Base-by-base conservation (phyloP, 2,329 filamentous ascomycete species). In the Biscogniauxia marginata region DNA sequence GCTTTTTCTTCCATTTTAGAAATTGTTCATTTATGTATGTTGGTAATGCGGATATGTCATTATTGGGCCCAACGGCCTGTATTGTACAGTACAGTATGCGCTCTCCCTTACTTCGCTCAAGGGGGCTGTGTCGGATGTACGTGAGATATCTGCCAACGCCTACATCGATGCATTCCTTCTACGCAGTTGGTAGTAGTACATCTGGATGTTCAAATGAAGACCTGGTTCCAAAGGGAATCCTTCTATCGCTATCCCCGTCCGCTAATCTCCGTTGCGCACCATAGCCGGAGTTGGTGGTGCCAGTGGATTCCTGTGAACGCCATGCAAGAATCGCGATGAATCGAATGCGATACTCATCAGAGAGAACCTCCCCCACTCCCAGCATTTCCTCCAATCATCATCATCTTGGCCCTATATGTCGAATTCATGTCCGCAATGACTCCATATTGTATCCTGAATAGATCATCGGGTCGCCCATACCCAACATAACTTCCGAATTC, bases 381-480 rank as follows among this genome's bases (percentile, higher is more conserved):
- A 56, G n/a, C 56, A 45, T 22, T 7, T 21, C 24, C 49, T 30
- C 20, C 24, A 16, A 8, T 16, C 50, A 49, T 48, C 45, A 4
- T 20, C 24, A 46, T 22, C 34, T 34, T 7, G 30, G 18, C 13
- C 44, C 30, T 51, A 60, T 57, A 11, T n/a, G 30, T 39, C n/a
- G 30, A n/a, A 53, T 43, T 63, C 58, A 68, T 48, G 66, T 65
- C 46, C 67, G 65, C 58, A 70, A 60, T 48, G 67, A 67, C 47
- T 71, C 69, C 63, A 71, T 70, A 64, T 81, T 79, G 65, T 78
- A 83, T 46, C 79, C 78, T 3, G 77, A 74, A 63, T 79, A 84
- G 54, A 85, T 83, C 81, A 84, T 84, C 1, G 82, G 81, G 58
- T 85, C 82, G 18, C 76, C 78, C 65, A 83, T 77, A 18, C 81